These are phyloP conservation scores for Thyridium curvatum DNA, from an alignment of 2,329 filamentous ascomycete species.

Conservation along the genomic window DNA sequence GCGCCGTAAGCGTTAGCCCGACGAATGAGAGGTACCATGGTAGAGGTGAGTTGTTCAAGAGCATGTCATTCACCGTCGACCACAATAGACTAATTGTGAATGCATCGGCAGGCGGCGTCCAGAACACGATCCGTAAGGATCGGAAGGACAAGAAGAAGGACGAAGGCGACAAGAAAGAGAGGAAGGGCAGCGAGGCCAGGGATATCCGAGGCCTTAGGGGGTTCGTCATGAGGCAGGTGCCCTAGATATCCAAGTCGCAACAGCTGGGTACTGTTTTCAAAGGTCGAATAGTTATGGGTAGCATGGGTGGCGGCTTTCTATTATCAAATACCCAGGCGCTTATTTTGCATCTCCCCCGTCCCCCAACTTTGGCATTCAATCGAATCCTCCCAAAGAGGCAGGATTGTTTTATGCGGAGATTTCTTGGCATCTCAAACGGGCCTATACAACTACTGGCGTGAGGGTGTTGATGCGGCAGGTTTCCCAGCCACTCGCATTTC, in stretches of 20 bases:
- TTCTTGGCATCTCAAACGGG: too few relatives aligned
- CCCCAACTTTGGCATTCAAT: too few relatives aligned
- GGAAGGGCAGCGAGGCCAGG: slow-evolving; percentile 28
- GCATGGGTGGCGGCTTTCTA: too few relatives aligned
- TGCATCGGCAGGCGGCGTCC: slow-evolving; percentile 32
- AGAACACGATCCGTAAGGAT: slow-evolving; percentile 41
- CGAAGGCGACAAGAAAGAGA: slow-evolving; percentile 37
- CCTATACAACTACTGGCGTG: too few relatives aligned
- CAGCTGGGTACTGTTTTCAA: too few relatives aligned
- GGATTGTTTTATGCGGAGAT: too few relatives aligned
- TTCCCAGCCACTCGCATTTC: neutral
- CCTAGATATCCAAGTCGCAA: too few relatives aligned
- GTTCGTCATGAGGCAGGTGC: neutral
- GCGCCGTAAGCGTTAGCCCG: slow-evolving; percentile 30
- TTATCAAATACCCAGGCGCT: too few relatives aligned
- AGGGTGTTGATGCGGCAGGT: neutral
- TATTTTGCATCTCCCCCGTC: too few relatives aligned
- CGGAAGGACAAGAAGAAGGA: slow-evolving; percentile 41
- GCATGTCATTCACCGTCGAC: slow-evolving; percentile 9
- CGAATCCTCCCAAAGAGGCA: too few relatives aligned
- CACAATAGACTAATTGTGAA: too few relatives aligned
- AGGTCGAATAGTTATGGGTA: too few relatives aligned
- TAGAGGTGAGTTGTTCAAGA: slow-evolving; percentile 39
- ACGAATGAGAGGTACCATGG: slow-evolving; percentile 33
- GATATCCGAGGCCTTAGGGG: slow-evolving; percentile 27